Evolutionary conservation across 176 grass and related monocot species (phyloP), one percentile per base, ranked within the genome.

Genomic region (Carex littledalei): DNA sequence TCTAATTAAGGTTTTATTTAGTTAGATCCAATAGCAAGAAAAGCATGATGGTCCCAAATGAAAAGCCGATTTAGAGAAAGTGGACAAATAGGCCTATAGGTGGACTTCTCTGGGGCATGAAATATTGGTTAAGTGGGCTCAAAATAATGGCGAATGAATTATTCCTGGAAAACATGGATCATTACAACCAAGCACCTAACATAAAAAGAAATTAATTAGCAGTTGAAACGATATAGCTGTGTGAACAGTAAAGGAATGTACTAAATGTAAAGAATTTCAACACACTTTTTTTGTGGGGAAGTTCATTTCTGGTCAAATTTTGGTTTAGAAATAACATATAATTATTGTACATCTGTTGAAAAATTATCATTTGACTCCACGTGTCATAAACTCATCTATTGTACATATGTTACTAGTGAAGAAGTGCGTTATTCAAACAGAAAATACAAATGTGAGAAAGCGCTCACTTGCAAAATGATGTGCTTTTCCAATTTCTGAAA

Each of bases 91-190:
- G 3, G 6, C 73, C 67, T 9, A 34, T 55, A 78, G 22, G 13
- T 29, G 24, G 71, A 52, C 20, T 75, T 75, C 72, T 56, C 72
- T 56, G 73, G 1, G 47, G 71, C 45, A 50, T 75, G 41, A 75
- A 53, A 75, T 53, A 53, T 75, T 75, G 71, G 71, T 75, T 20
- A 53, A 75, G 45, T 75, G 71, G 71, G 45, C 45, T 75, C 43
- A 75, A 52, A 53, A 29, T 75, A 7, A 53, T 52, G 20, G 32
- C 34, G 6, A 56, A 49, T 77, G 49, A 76, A 77, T 77, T 77
- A 77, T 54, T 77, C 3, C 12, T 31, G 21, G 4, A 77, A 55
- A 77, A 77, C 24, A 55, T 77, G 49, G 13, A 77, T 14, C 49
- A 77, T 77, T 53, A 29, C 3, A 16, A 77, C 22, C 16, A 54